Base-by-base conservation (phyloP, 352 stramenopile species). In the Phytophthora sp. region DNA sequence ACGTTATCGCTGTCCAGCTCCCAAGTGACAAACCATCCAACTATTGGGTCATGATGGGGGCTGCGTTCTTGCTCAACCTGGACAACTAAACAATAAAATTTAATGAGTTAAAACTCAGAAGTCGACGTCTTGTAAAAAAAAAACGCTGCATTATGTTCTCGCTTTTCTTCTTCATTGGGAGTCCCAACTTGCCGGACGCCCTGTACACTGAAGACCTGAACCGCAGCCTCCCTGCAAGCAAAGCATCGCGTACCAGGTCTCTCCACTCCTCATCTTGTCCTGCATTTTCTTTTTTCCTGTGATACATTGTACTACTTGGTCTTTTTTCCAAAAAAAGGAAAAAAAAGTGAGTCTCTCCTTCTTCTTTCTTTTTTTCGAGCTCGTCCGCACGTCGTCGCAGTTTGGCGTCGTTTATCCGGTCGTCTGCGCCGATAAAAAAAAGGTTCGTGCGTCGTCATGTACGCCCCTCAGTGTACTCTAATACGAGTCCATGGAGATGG, bases 11-110 rank as follows among this genome's bases (percentile, higher is more conserved):
- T 15, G 87, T 98, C 12, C 94, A 97, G 45, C 65, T 98, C 16
- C 90, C 91, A 0, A 97, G 88, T 12, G 76, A 88, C 51, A 74
- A 84, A 33, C 74, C 81, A 8, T 88, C 94, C 1, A 85, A 97
- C 64, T 91, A 93, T 58, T 98, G 94, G 95, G 89, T 98, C 56
- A 84, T 96, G 64, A 95, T 95, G 65, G 94, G 94, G 49, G 82
- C 97, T 2, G 95, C 94, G 2, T 95, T 96, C 67, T 74, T 98
- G 63, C 90, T 96, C 58, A 98, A 98, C 65, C 82, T 98, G 36
- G 95, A 96, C 61, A 78, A 76, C 30, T 92, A 79, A 45, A 57
- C 9, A 57, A 8, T n/a, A 60, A 51, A 36, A 64, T 29, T 54
- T 42, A 58, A 53, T 13, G 9, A 31, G 33, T 16, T 46, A 27